Conservation (phyloP, 371 early-diverging fungal genomes). For the Mortierella sp. region DNA sequence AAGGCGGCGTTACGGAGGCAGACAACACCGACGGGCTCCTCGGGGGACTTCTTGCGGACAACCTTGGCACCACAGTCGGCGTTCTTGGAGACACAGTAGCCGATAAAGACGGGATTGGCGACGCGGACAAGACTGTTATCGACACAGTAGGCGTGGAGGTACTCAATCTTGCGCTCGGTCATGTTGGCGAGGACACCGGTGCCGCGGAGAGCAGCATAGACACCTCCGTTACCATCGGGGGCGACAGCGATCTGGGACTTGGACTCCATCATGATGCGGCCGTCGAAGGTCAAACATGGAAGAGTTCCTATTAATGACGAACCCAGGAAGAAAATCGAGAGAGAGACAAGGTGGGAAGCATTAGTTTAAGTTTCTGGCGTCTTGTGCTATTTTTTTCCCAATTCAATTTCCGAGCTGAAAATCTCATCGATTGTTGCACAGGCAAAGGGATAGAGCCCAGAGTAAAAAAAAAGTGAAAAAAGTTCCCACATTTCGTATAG, state of each 20-base stretch:
- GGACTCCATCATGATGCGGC: constrained; percentile 88
- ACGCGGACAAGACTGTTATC: constrained; percentile 96
- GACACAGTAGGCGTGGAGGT: constrained; percentile 94
- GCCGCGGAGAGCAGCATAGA: constrained; percentile 85
- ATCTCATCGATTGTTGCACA: constrained; percentile 9
- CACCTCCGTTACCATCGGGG: constrained; percentile 94
- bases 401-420: background rate
- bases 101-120: constrained; percentile 94
- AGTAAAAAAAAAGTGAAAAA: background rate
- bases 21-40: constrained; percentile 96
- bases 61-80: constrained; percentile 97
- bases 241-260: constrained; percentile 83
- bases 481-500: background rate
- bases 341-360: background rate
- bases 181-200: constrained; percentile 85
- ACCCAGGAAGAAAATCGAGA: background rate
- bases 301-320: constrained; percentile 33
- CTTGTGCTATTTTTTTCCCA: background rate
- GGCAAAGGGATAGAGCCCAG: background rate
- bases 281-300: constrained; percentile 52
- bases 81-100: constrained; percentile 83
- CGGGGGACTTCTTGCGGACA: constrained; percentile 86
- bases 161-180: constrained; percentile 81
- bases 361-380: constrained; percentile 12
- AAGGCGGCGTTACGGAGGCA: constrained; percentile 86